These are phyloP conservation scores for Clonostachys chloroleuca DNA, from an alignment of 2,329 filamentous ascomycete species.

Conservation along the genomic window DNA sequence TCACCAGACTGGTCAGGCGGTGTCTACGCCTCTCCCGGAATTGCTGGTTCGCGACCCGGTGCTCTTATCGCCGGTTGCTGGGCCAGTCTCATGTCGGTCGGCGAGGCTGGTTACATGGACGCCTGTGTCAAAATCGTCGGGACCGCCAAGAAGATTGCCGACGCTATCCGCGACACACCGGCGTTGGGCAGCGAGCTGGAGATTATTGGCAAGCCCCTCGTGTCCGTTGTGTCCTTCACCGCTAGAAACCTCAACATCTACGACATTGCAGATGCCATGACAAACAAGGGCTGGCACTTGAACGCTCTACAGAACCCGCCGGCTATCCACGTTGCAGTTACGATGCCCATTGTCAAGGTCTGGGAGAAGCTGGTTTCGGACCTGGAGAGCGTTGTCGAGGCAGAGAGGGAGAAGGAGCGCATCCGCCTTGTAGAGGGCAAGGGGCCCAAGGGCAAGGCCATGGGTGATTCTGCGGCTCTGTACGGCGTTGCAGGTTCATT, in stretches of 20 bases:
- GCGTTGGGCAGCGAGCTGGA: constrained; percentile 68
- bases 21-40: constrained; percentile 89
- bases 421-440: constrained; percentile 67
- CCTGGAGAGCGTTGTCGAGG: constrained; percentile 60
- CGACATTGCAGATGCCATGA: constrained; percentile 89
- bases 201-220: constrained; percentile 79
- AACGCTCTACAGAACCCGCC: constrained; percentile 90
- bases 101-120: constrained; percentile 82
- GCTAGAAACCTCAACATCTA: constrained; percentile 87
- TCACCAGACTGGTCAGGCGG: constrained; percentile 92
- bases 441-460: constrained; percentile 58
- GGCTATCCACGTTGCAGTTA: constrained; percentile 92
- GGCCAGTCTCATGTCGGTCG: constrained; percentile 84
- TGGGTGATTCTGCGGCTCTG: constrained; percentile 78
- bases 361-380: constrained; percentile 78
- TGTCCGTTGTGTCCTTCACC: constrained; percentile 85
- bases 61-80: constrained; percentile 95
- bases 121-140: constrained; percentile 87
- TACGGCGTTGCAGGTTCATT: constrained; percentile 94
- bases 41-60: constrained; percentile 87
- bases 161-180: constrained; percentile 67
- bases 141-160: constrained; percentile 75
- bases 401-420: constrained; percentile 77
- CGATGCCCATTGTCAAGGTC: constrained; percentile 75
- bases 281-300: constrained; percentile 83